Evolutionary conservation across 1,284 basidiomycete species (phyloP), one percentile per base, ranked within the genome.

Genomic region (Naganishia sp.): DNA sequence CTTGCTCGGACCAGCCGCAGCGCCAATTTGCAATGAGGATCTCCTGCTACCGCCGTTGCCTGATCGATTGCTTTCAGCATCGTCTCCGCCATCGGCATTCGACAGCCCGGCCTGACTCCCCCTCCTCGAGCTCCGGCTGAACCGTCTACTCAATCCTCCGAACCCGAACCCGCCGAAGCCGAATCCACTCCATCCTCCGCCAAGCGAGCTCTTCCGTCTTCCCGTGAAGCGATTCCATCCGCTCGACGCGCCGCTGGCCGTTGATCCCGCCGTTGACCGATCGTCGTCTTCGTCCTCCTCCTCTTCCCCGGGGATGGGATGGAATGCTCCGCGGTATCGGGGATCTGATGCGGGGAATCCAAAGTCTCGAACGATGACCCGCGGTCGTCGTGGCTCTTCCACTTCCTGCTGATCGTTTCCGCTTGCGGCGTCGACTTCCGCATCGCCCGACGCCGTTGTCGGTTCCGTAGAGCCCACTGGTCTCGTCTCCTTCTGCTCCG

Each of bases 241-340:
- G 18, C 52, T 53, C 32, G 61, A 63, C 13, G 56, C 64, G 32
- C 46, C 55, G 43, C 55, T 50, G 3, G 55, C 49, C n/a, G 54
- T 50, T 10, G 46, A 42, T 46, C 18, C 18, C 47, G 32, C 46
- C 23, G 21, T 51, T 10, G 18, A 31, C 2, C 41, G 42, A 28
- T 23, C 57, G n/a, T 68, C 70, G 23, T 70, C 69, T 25, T 69
- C 68, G 17, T 70, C 72, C 39, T 72, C 70, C 55, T 72, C 72
- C 39, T 70, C 72, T 53, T 66, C 64, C 3, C 52, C 57, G n/a
- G 57, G 54, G 2, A 57, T 49, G 10, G 65, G 53, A 23, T 60
- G 65, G 45, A 54, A 66, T 5, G 52, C 53, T 41, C 65, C 65
- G 43, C 52, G 42, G 28, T 47, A 62, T 0, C 65, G 65, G 17